phyloP scores from a whole-genome alignment of 176 grass and related monocot species.

The Panicum miliaceum region DNA sequence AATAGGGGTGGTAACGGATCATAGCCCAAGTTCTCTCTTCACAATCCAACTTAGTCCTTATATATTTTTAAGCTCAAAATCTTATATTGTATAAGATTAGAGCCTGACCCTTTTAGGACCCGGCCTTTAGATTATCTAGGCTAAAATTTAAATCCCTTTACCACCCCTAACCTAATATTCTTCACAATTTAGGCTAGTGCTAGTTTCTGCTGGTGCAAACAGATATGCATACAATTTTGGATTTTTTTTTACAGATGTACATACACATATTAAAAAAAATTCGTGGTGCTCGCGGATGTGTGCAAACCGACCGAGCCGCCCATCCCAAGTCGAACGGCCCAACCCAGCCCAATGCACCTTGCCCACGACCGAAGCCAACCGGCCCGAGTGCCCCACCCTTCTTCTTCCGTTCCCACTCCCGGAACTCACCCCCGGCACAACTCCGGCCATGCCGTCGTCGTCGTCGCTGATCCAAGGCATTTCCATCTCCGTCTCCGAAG shows the following conservation, averaged over 20 bases:
- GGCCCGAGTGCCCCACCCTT: background rate
- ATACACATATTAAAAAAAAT: too few relatives aligned
- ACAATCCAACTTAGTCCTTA: too few relatives aligned
- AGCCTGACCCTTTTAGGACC: too few relatives aligned
- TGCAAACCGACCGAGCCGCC: background rate
- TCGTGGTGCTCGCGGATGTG: background rate
- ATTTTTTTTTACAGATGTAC: too few relatives aligned
- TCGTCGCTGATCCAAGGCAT: constrained; percentile 73
- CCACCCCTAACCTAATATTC: too few relatives aligned
- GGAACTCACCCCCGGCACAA: background rate
- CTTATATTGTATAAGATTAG: too few relatives aligned
- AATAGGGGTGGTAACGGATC: too few relatives aligned
- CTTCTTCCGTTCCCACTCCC: background rate
- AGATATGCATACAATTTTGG: background rate
- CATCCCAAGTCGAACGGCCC: background rate
- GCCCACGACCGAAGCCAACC: constrained; percentile 30
- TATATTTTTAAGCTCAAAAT: too few relatives aligned
- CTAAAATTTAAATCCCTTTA: too few relatives aligned
- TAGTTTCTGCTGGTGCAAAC: background rate
- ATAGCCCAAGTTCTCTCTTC: too few relatives aligned
- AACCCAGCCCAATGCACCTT: constrained; percentile 2
- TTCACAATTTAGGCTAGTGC: background rate
- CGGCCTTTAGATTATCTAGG: too few relatives aligned
- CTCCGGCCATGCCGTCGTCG: constrained; percentile 43
- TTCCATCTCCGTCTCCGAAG: constrained; percentile 87